A percentile compares a stretch with the other conserved stretches of the same genome.
Conservation (phyloP, 2,329 filamentous ascomycete genomes). For the Colletotrichum sp. region DNA sequence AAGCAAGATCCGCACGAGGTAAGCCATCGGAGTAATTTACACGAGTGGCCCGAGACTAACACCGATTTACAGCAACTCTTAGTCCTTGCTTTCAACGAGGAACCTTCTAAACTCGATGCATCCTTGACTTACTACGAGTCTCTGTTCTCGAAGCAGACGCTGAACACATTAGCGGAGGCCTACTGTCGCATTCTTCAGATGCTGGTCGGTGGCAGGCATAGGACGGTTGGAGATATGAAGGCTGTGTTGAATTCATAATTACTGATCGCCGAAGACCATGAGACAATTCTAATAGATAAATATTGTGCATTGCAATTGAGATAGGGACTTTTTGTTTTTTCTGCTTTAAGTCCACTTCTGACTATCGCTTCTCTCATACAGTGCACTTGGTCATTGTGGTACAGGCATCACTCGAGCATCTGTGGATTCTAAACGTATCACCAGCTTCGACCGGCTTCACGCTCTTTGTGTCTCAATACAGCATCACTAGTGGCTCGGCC, state of each 20-base stretch:
- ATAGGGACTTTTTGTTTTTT: background rate
- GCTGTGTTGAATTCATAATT: background rate
- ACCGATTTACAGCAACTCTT: background rate
- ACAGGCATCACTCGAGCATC: background rate
- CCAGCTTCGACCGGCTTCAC: background rate
- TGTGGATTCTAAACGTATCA: background rate
- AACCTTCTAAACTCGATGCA: background rate
- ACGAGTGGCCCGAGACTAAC: background rate
- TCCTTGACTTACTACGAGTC: conserved; percentile 2
- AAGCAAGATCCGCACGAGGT: conserved; percentile 17
- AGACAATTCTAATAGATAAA: background rate
- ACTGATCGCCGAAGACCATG: background rate
- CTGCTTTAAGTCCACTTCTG: accelerated
- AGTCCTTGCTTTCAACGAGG: conserved; percentile 1
- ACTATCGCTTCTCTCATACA: background rate
- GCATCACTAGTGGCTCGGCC: background rate
- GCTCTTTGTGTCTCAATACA: accelerated
- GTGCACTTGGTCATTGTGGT: background rate
- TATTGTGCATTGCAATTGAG: accelerated
- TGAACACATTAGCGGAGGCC: background rate
- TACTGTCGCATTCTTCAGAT: background rate
- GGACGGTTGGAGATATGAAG: background rate
- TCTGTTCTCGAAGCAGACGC: background rate
- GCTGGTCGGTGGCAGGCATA: background rate
- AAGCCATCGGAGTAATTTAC: background rate